A percentile compares a stretch with the other conserved stretches of the same genome.
Evolutionary conservation across 2,329 filamentous ascomycete genomes (phyloP).

Genomic region (Colletotrichum siamense): DNA sequence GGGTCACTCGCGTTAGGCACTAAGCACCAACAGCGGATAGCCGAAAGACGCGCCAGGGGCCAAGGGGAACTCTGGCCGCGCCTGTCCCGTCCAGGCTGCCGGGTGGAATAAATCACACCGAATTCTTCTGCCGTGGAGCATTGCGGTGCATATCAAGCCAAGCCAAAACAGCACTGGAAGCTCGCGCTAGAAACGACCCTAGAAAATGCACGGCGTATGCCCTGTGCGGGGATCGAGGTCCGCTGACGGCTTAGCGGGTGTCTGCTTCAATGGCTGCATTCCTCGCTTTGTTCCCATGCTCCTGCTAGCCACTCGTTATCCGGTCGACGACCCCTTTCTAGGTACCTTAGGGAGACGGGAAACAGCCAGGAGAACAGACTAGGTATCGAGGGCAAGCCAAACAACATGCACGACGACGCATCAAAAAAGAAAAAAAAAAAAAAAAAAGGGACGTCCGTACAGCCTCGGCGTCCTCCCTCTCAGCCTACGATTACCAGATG

Average conservation of each 20-base stretch:
- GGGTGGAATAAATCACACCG: not conserved
- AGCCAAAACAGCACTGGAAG: conserved; percentile 3
- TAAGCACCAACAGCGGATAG: conserved; percentile 10
- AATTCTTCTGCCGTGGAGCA: not conserved
- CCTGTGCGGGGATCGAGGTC: conserved; percentile 17
- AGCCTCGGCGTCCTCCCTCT: not conserved
- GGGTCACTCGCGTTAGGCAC: not conserved
- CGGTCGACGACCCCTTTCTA: conserved; percentile 9
- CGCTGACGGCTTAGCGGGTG: conserved; percentile 8
- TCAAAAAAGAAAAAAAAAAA: not conserved
- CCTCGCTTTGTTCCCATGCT: conserved; percentile 15
- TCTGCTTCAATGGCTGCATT: not conserved
- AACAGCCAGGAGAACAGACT: conserved; percentile 1
- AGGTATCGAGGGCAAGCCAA: not conserved
- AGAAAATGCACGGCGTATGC: conserved; percentile 15
- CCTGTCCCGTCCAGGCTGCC: not conserved
- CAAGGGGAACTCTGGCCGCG: not conserved
- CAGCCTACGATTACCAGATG: not conserved
- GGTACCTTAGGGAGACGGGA: not conserved
- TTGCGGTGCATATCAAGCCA: not conserved
- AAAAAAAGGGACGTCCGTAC: not conserved
- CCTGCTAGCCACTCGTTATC: not conserved
- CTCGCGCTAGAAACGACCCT: conserved; percentile 14
- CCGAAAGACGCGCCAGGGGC: not conserved
- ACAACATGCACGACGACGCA: not conserved